phyloP scores from a whole-genome alignment of 2,329 filamentous ascomycete genomes.

The Rutstroemia sp. region DNA sequence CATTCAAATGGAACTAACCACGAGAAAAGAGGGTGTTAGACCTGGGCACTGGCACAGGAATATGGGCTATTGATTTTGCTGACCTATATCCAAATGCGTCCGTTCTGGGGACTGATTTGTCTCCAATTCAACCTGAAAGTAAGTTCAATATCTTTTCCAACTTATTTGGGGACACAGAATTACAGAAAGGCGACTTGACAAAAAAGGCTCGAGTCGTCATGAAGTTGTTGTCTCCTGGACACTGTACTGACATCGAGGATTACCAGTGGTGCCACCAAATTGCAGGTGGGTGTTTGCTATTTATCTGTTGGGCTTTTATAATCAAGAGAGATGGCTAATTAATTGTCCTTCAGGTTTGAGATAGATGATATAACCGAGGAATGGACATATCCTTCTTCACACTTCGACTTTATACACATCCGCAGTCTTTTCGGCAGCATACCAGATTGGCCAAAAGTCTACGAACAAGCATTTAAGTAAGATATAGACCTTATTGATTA shows the following conservation, averaged over 20 bases:
- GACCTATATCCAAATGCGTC: constrained; percentile 27
- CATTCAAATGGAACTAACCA: not conserved
- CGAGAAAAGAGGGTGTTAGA: constrained; percentile 1
- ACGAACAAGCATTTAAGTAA: constrained; percentile 43
- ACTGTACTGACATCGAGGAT: not conserved
- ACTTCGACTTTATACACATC: constrained; percentile 54
- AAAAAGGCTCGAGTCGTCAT: no score
- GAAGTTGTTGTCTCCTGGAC: no score
- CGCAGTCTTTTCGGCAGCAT: constrained; percentile 51
- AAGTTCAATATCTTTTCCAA: not conserved
- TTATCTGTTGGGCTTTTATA: not conserved
- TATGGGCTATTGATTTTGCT: constrained; percentile 36
- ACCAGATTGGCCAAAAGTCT: constrained; percentile 46
- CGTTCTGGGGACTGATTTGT: constrained; percentile 30
- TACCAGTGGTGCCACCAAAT: constrained; percentile 46
- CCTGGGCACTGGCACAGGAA: constrained; percentile 36
- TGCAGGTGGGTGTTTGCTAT: constrained; percentile 28
- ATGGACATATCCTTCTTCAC: constrained; percentile 36
- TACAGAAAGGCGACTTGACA: no score
- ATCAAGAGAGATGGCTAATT: not conserved
- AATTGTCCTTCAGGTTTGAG: constrained; percentile 40
- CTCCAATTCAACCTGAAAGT: constrained; percentile 32
- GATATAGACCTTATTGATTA: constrained; percentile 4
- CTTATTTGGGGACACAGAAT: no score
- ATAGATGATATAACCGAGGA: constrained; percentile 51